phyloP scores from a whole-genome alignment of 345 rosid species.

The Mangifera indica region DNA sequence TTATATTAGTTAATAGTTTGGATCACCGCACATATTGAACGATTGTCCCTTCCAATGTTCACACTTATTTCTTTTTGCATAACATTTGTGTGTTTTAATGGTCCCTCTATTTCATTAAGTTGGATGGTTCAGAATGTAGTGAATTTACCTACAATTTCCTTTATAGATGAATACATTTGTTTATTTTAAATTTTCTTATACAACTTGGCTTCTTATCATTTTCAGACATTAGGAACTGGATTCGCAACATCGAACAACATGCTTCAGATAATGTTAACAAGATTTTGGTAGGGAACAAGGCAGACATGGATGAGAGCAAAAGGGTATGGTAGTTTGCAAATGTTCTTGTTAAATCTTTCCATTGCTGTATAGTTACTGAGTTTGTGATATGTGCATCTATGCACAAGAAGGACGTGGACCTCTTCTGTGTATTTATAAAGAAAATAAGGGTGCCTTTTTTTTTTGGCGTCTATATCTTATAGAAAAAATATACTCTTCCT shows the following conservation, averaged over 20 bases:
- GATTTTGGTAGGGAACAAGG: slow-evolving; percentile 97
- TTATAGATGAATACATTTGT: not conserved
- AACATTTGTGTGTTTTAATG: not conserved
- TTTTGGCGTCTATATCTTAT: not conserved
- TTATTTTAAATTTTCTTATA: slow-evolving; percentile 14
- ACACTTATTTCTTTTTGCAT: not conserved
- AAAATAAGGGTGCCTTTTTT: not conserved
- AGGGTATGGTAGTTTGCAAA: slow-evolving; percentile 46
- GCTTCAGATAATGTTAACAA: slow-evolving; percentile 98
- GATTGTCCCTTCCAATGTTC: slow-evolving; percentile 2
- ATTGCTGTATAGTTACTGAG: not conserved
- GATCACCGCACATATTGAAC: not conserved
- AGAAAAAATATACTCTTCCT: slow-evolving; percentile 1
- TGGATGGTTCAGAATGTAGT: not conserved
- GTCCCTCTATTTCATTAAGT: slow-evolving; percentile 13
- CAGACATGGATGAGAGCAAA: slow-evolving; percentile 99
- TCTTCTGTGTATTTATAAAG: not conserved
- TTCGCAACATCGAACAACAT: slow-evolving; percentile 97
- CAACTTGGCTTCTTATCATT: slow-evolving; percentile 23
- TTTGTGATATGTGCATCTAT: not conserved
- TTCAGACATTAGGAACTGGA: slow-evolving; percentile 98
- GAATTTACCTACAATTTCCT: not conserved
- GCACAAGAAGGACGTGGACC: not conserved
- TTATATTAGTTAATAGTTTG: not conserved
- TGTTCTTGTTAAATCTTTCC: not conserved